Base-by-base conservation (phyloP, 192 early-diverging fungal genomes). In the Obelidium mucronatum region DNA sequence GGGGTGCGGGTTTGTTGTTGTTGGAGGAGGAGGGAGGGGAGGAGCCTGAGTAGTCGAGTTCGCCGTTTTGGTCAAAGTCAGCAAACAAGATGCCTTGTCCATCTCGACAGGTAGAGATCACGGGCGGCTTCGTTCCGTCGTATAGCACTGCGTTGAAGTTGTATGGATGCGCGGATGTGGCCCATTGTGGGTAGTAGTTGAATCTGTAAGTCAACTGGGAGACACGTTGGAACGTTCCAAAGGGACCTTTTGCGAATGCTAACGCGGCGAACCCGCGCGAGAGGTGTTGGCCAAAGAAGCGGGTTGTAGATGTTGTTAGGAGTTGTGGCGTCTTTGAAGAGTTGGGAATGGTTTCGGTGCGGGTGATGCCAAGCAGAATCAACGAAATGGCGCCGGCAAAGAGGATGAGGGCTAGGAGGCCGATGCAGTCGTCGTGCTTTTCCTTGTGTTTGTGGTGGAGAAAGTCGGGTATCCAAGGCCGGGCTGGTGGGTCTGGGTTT, bases 141-240 rank as follows among this genome's bases (percentile, higher is more conserved):
- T 33, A 24, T 8, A 65, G n/a, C n/a, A 65, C 31, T 40, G 11
- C 15, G n/a, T 22, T 44, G 30, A 40, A 34, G 44, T 42, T 22
- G 48, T 39, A 48, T 40, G 67, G 67, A 28, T 68, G 67, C 5
- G 37, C 17, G 5, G 67, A 44, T 34, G 67, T 68, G 3, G 6
- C 67, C 40, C 44, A 68, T 15, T 30, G 17, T 51, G 8, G 17
- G 39, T 68, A 68, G 40, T 68, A 68, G 67, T 68, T 68, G 67
- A 5, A 68, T 31, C 19, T 31, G 67, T 68, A 68, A 6, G 42
- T n/a, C 8, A 13, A 22, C 13, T 15, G n/a, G 40, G 24, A 22
- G 4, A 44, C 42, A 30, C 40, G 42, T 15, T 19, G 44, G 34
- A 31, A 68, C 22, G 67, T 68, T 51, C 67, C 67, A 8, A 24